Evolutionary conservation across 306 rosid species (phyloP).

Genomic region (Cucurbita maxima): DNA sequence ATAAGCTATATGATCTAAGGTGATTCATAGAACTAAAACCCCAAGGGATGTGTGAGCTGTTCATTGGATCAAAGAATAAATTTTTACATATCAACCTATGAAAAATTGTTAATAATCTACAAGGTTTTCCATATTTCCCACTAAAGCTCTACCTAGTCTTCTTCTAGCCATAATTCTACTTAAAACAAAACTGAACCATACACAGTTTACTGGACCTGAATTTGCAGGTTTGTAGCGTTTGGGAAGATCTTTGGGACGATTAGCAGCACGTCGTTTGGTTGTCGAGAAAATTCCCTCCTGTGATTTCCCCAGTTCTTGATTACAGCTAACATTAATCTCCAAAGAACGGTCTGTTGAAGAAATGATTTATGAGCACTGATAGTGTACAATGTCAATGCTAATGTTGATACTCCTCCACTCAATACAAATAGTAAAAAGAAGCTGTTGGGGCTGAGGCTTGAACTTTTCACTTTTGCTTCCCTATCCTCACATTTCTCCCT

Average conservation of each 20-base stretch:
- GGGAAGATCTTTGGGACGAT: not conserved
- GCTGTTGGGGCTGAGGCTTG: conserved; percentile 29
- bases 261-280: conserved; percentile 9
- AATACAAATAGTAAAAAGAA: conserved; percentile 23
- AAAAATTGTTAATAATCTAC: not conserved
- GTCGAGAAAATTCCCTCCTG: conserved; percentile 14
- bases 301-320: conserved; percentile 12
- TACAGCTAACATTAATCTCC: conserved; percentile 8
- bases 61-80: too few species aligned
- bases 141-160: too few species aligned
- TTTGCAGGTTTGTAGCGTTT: not conserved
- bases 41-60: too few species aligned
- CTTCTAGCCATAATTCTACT: too few species aligned
- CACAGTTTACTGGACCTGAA: not conserved
- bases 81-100: not conserved
- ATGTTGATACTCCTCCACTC: conserved; percentile 29
- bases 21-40: too few species aligned
- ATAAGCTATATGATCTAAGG: too few species aligned
- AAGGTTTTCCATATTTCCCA: too few species aligned
- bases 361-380: not conserved
- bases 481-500: conserved; percentile 14
- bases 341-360: not conserved
- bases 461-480: conserved; percentile 1
- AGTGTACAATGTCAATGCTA: conserved; percentile 18
- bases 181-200: too few species aligned